A percentile compares a stretch with the other conserved stretches of the same genome.
Evolutionary conservation across 306 rosid species (phyloP).

Genomic region (Quercus glauca): DNA sequence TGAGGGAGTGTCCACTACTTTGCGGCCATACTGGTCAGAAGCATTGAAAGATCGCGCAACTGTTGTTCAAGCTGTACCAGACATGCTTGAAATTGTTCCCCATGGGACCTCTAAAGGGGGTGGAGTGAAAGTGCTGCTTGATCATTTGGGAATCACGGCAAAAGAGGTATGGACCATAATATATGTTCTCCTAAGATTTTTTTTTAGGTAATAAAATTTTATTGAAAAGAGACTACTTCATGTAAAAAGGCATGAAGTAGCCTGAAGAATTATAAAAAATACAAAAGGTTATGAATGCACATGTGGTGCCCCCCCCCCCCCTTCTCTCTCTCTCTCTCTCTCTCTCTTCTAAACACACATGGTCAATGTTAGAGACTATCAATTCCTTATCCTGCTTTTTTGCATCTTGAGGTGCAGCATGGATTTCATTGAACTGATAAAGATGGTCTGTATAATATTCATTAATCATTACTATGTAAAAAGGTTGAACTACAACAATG

Average conservation of each 20-base stretch:
- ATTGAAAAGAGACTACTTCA: no score
- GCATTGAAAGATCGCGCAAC: slow-evolving; percentile 62
- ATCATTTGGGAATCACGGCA: slow-evolving; percentile 72
- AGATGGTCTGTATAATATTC: neutral
- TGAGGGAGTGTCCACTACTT: slow-evolving; percentile 49
- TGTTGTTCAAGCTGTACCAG: slow-evolving; percentile 81
- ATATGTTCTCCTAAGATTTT: neutral
- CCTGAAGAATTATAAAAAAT: no score
- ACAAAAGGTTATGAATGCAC: neutral
- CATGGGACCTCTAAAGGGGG: slow-evolving; percentile 80
- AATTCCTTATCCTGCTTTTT: neutral
- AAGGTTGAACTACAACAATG: no score
- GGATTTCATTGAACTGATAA: neutral
- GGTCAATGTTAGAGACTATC: neutral
- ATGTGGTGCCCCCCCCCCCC: no score
- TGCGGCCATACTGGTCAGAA: slow-evolving; percentile 88
- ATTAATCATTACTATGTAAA: no score
- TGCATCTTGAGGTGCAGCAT: neutral
- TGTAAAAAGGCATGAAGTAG: no score
- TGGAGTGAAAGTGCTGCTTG: slow-evolving; percentile 80
- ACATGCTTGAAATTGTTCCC: slow-evolving; percentile 88
- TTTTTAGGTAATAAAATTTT: no score
- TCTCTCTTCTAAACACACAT: neutral
- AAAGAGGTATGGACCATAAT: slow-evolving; percentile 52
- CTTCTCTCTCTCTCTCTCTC: no score